Evolutionary conservation across 495 filamentous ascomycete genomes (phyloP), one percentile per base, ranked within the genome.

Genomic region (Hamigera avellanea): DNA sequence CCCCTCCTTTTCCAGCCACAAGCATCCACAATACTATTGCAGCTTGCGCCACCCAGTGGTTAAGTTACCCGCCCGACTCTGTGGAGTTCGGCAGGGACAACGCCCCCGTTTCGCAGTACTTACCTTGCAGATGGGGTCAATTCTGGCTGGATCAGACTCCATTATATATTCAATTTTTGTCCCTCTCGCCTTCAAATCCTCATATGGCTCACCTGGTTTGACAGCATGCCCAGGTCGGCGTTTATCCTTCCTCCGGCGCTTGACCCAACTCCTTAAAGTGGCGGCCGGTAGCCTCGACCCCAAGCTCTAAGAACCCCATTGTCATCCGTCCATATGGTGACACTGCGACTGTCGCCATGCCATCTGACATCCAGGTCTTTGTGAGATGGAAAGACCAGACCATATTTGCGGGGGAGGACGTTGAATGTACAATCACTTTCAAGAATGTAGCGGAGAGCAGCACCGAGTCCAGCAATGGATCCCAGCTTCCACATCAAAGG

Each of bases 371-470:
- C 50, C 80, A 85, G 49, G 89, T 95, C 57, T 96, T 88, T 50
- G 83, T 98, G 53, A 77, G 81, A 62, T 96, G 81, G 85, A 83
- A 81, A 55, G 84, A 83, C 50, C 76, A 80, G 56, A 86, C 80
- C 31, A 86, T 98, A 43, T 96, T 95, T 58, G 84, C 93, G 19
- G 93, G 93, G 43, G 91, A 96, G 64, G 78, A 87, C 47, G 70
- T 96, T 48, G 81, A 88, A 61, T 95, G 91, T 60, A 86, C 75
- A 35, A 95, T 98, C 49, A 95, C 85, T 28, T 96, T 96, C 64
- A 89, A 82, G 61, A 98, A 98, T 53, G 72, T 87, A 41, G 75
- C 83, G 15, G 61, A 66, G 31, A 56, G 37, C 28, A 41, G 37
- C 15, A 36, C 49, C 10, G 59, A 62, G 17, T 30, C 48, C 36